These are phyloP conservation scores for Phalaenopsis equestris DNA, from an alignment of 106 monocot genomes.

Conservation along the genomic window DNA sequence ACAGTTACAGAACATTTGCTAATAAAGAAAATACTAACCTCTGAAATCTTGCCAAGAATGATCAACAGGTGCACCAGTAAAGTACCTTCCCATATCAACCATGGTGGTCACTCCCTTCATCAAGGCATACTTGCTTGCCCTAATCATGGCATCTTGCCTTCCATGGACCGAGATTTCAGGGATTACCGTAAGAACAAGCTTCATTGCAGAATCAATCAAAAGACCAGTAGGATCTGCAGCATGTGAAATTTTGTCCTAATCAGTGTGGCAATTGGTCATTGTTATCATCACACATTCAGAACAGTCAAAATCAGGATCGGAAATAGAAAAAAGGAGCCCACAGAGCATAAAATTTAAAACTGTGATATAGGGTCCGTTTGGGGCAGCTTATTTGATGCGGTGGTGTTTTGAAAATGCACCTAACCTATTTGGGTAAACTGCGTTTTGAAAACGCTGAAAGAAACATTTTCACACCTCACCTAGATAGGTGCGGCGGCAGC, in stretches of 20 bases:
- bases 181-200: constrained; percentile 49
- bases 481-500: too few relatives aligned
- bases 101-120: constrained; percentile 77
- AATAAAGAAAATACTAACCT: constrained; percentile 32
- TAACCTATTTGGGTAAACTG: not conserved
- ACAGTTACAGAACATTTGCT: not conserved
- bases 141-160: constrained; percentile 60
- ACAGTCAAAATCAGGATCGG: not conserved
- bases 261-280: not conserved
- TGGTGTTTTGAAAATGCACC: too few relatives aligned
- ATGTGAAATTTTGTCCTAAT: not conserved
- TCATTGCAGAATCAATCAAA: constrained; percentile 86
- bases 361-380: too few relatives aligned
- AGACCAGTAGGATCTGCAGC: constrained; percentile 75
- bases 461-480: too few relatives aligned
- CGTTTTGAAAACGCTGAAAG: too few relatives aligned
- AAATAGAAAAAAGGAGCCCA: not conserved
- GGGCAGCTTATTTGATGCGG: too few relatives aligned
- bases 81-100: constrained; percentile 81
- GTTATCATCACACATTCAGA: not conserved
- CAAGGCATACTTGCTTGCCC: constrained; percentile 75
- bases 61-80: constrained; percentile 57
- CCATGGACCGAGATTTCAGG: constrained; percentile 64
- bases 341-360: not conserved
- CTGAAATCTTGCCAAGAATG: constrained; percentile 76